Conservation (phyloP, 768 basidiomycete genomes). For the Hypsizygus marmoreus region DNA sequence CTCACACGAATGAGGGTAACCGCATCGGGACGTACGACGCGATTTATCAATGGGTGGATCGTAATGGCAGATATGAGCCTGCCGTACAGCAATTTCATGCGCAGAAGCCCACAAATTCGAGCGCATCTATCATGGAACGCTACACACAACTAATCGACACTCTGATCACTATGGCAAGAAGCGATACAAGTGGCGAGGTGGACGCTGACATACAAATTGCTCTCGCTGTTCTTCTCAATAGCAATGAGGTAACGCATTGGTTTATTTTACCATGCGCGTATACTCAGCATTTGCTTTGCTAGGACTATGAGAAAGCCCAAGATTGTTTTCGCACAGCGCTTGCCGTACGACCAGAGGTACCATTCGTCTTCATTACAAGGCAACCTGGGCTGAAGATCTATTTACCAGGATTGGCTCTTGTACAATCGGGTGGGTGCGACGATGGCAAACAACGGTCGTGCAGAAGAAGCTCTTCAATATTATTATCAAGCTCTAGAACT, state of each 20-base stretch:
- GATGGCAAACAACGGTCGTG: conserved; percentile 83
- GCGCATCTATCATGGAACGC: conserved; percentile 36
- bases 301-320: conserved; percentile 91
- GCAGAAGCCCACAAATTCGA: conserved; percentile 26
- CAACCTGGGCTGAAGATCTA: conserved; percentile 7
- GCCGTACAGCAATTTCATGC: conserved; percentile 44
- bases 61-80: conserved; percentile 56
- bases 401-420: conserved; percentile 78
- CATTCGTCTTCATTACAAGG: conserved; percentile 21
- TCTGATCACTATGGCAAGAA: conserved; percentile 79
- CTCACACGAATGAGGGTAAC: conserved; percentile 87
- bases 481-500: conserved; percentile 85
- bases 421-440: conserved; percentile 96
- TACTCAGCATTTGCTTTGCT: conserved; percentile 11
- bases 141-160: conserved; percentile 66
- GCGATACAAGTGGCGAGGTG: conserved; percentile 56
- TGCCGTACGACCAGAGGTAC: conserved; percentile 86
- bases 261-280: neutral
- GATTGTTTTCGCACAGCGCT: conserved; percentile 94
- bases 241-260: conserved; percentile 65
- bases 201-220: conserved; percentile 97
- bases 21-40: conserved; percentile 73
- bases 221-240: conserved; percentile 89
- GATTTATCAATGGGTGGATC: conserved; percentile 81
- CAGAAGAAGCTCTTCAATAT: conserved; percentile 82